Conservation (phyloP, 805 yeast species). For the Wilhelminamyces savonicus region DNA sequence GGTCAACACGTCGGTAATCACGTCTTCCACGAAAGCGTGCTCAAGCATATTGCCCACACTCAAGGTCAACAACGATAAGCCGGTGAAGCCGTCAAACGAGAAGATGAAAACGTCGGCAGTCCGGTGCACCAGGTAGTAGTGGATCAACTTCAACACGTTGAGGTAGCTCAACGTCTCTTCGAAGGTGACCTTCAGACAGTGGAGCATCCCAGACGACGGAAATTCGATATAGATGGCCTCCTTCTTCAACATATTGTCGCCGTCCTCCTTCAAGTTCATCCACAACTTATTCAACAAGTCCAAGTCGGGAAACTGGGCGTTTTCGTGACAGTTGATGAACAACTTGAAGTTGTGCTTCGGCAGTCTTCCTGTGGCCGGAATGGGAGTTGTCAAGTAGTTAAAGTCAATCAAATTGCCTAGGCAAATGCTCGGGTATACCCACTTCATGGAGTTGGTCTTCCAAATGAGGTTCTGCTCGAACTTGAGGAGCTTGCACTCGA, state of each 20-base stretch:
- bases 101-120: slow-evolving; percentile 22
- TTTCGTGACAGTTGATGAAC: slow-evolving; percentile 15
- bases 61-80: slow-evolving; percentile 20
- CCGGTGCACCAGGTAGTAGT: slow-evolving; percentile 10
- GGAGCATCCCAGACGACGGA: slow-evolving; percentile 23
- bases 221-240: slow-evolving; percentile 23
- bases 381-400: slow-evolving; percentile 10
- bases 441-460: slow-evolving; percentile 23
- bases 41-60: slow-evolving; percentile 10
- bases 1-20: slow-evolving; percentile 14
- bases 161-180: slow-evolving; percentile 20
- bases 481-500: slow-evolving; percentile 14
- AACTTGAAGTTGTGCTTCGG: slow-evolving; percentile 9
- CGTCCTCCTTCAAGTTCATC: slow-evolving; percentile 3
- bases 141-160: slow-evolving; percentile 23
- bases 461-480: slow-evolving; percentile 32
- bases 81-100: slow-evolving; percentile 35
- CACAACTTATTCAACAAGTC: slow-evolving; percentile 5
- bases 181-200: slow-evolving; percentile 13
- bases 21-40: slow-evolving; percentile 16
- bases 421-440: slow-evolving; percentile 20
- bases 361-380: slow-evolving; percentile 1
- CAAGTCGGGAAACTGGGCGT: slow-evolving; percentile 11
- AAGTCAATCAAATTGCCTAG: slow-evolving; percentile 27
- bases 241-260: no score